Conservation (phyloP, 345 rosid species). For the Dipteronia sinensis region DNA sequence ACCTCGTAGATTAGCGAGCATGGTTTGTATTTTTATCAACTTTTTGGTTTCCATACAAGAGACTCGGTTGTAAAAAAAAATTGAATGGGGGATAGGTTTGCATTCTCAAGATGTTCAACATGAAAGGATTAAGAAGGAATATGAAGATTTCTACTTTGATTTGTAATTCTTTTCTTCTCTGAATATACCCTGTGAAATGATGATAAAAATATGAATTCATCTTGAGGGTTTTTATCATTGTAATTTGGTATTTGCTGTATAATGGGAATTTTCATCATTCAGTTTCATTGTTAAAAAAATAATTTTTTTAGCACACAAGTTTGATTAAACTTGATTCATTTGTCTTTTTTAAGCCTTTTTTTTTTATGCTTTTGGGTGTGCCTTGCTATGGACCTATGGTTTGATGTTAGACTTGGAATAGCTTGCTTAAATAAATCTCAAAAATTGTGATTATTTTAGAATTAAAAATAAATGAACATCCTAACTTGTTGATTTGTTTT, state of each 20-base stretch:
- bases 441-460: too few species aligned
- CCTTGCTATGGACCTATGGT: not conserved
- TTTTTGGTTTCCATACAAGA: constrained; percentile 24
- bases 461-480: too few species aligned
- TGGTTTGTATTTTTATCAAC: constrained; percentile 22
- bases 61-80: constrained; percentile 19
- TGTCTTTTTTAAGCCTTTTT: not conserved
- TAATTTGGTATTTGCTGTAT: not conserved
- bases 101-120: constrained; percentile 8
- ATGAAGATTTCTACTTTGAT: constrained; percentile 16
- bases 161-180: constrained; percentile 19
- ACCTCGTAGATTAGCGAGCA: constrained; percentile 31
- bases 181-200: constrained; percentile 4
- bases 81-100: constrained; percentile 17
- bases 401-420: too few species aligned
- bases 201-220: not conserved
- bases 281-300: not conserved
- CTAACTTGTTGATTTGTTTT: too few species aligned
- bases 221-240: not conserved
- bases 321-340: not conserved
- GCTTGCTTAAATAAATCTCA: too few species aligned
- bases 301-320: not conserved
- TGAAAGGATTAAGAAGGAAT: constrained; percentile 13
- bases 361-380: not conserved
- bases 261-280: not conserved